A percentile compares a stretch with the other conserved stretches of the same genome.
Evolutionary conservation across 306 rosid genomes (phyloP).

Genomic region (Castanea mollissima): DNA sequence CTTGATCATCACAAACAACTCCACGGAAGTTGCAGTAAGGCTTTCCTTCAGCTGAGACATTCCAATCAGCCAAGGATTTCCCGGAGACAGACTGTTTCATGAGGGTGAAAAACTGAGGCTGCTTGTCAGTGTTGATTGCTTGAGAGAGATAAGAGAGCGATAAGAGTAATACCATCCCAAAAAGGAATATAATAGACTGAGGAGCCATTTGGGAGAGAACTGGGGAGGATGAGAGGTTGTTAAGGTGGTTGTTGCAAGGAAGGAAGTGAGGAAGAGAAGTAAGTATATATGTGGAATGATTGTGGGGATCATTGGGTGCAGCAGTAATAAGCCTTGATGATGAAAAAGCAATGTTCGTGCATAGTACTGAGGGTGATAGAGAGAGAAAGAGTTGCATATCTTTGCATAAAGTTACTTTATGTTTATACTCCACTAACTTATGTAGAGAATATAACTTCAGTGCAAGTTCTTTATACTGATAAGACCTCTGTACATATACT

Average conservation of each 20-base stretch:
- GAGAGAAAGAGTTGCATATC: constrained; percentile 30
- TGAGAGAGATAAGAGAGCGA: constrained; percentile 24
- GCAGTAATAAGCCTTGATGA: constrained; percentile 40
- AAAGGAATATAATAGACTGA: constrained; percentile 32
- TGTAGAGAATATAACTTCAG: constrained; percentile 44
- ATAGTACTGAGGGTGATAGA: not conserved
- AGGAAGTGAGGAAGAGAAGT: constrained; percentile 31
- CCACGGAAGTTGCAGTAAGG: constrained; percentile 64
- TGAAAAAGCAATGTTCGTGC: constrained; percentile 55
- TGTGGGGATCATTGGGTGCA: constrained; percentile 41
- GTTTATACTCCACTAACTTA: constrained; percentile 64
- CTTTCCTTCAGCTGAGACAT: constrained; percentile 22
- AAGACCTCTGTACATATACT: constrained; percentile 24
- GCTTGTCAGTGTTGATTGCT: constrained; percentile 21
- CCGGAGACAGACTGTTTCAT: constrained; percentile 54
- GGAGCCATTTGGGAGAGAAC: constrained; percentile 36
- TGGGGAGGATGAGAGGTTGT: constrained; percentile 9
- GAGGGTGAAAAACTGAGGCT: constrained; percentile 45
- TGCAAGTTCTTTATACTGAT: constrained; percentile 37
- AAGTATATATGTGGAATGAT: constrained; percentile 61
- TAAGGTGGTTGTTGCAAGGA: constrained; percentile 35
- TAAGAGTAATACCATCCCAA: constrained; percentile 22
- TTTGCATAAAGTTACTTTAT: constrained; percentile 73
- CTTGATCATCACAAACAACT: constrained; percentile 51
- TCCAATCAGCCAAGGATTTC: constrained; percentile 49